Evolutionary conservation across 2,329 filamentous ascomycete genomes (phyloP).

Genomic region (Cryphonectria nitschkei): DNA sequence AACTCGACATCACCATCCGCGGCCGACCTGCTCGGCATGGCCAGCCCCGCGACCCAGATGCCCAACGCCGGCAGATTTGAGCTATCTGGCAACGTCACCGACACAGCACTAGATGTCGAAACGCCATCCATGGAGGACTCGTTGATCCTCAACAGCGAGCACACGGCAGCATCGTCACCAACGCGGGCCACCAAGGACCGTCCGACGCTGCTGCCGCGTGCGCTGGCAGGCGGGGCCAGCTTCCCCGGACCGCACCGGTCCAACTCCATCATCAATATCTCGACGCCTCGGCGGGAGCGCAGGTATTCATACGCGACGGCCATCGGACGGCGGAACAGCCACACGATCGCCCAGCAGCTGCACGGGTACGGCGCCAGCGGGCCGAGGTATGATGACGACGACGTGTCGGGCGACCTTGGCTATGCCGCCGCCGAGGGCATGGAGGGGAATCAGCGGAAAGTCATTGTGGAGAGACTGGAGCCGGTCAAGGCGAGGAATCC

Average conservation of each 20-base stretch:
- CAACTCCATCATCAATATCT: conserved; percentile 39
- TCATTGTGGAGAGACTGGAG: conserved; percentile 95
- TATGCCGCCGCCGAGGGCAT: conserved; percentile 93
- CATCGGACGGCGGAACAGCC: conserved; percentile 51
- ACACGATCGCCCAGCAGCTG: conserved; percentile 57
- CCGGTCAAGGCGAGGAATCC: conserved; percentile 94
- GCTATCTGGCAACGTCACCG: conserved; percentile 51
- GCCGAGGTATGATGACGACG: conserved; percentile 63
- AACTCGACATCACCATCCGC: conserved; percentile 55
- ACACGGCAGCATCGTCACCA: conserved; percentile 29
- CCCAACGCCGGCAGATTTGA: conserved; percentile 79
- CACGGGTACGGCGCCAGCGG: conserved; percentile 41
- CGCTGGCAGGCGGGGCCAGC: conserved; percentile 36
- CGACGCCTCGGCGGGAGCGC: conserved; percentile 53
- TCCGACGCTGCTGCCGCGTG: conserved; percentile 32
- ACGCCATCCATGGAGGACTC: conserved; percentile 42
- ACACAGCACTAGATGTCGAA: conserved; percentile 45
- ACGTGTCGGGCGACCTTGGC: conserved; percentile 88
- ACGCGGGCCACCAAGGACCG: conserved; percentile 27
- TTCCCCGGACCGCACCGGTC: conserved; percentile 48
- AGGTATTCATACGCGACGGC: conserved; percentile 59
- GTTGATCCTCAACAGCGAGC: conserved; percentile 22
- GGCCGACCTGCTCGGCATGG: conserved; percentile 73
- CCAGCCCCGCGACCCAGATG: conserved; percentile 65
- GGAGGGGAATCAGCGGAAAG: conserved; percentile 88